These are phyloP conservation scores for Polytrichum formosum DNA, from an alignment of 225 moss, liverwort and hornwort genomes.

Conservation along the genomic window DNA sequence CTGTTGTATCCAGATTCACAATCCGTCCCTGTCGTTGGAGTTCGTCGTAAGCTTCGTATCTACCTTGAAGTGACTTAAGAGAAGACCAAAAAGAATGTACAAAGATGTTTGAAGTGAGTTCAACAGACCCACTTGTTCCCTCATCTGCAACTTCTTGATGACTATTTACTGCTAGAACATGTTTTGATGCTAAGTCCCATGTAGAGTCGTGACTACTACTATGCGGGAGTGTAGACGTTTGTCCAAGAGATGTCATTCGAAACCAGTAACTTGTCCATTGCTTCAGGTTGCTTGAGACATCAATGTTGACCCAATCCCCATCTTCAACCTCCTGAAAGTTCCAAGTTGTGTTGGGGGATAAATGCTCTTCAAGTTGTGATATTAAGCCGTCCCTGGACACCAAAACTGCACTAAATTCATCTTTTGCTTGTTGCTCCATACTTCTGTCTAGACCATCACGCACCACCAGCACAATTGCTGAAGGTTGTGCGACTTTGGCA, in stretches of 20 bases:
- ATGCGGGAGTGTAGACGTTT: conserved; percentile 1
- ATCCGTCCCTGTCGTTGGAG: conserved; percentile 33
- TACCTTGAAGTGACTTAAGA: conserved; percentile 25
- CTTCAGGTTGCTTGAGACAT: conserved; percentile 12
- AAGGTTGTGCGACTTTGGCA: conserved; percentile 55
- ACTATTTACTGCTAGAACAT: conserved; percentile 9
- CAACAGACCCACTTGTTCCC: not conserved
- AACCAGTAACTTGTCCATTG: conserved; percentile 50
- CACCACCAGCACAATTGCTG: conserved; percentile 62
- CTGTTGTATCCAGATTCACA: conserved; percentile 89
- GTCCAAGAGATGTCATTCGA: conserved; percentile 18
- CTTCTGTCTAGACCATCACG: conserved; percentile 35
- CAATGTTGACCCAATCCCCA: conserved; percentile 75
- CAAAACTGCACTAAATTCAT: conserved; percentile 39
- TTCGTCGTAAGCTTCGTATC: conserved; percentile 21
- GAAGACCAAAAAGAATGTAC: conserved; percentile 39
- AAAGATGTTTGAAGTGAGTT: not conserved
- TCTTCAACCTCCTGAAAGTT: conserved; percentile 69
- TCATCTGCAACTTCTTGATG: conserved; percentile 11
- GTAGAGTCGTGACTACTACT: conserved; percentile 5
- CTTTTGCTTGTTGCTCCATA: conserved; percentile 34
- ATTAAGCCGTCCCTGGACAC: conserved; percentile 4
- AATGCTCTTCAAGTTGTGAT: conserved; percentile 12
- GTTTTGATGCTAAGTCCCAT: conserved; percentile 13
- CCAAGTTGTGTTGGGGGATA: conserved; percentile 18